Evolutionary conservation across 23 red algal genomes (phyloP).

Genomic region (Chondrus crispus): DNA sequence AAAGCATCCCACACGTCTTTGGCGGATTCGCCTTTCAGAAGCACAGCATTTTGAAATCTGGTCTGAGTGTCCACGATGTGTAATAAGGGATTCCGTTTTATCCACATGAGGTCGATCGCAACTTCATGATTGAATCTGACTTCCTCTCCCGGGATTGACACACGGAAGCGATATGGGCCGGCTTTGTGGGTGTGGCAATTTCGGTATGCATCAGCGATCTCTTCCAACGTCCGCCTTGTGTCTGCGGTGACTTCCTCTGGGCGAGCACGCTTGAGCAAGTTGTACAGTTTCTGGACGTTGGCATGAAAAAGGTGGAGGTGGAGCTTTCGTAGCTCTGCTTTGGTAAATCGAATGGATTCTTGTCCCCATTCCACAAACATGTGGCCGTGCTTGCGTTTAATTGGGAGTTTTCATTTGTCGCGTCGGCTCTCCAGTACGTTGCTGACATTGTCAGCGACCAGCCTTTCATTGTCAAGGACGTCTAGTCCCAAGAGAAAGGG

Average conservation of each 20-base stretch:
- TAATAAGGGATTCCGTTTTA: slow-evolving; percentile 6
- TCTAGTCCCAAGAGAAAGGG: slow-evolving; percentile 14
- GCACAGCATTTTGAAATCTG: slow-evolving; percentile 19
- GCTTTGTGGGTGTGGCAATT: not conserved
- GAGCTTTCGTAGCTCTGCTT: slow-evolving; percentile 12
- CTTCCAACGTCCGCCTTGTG: not conserved
- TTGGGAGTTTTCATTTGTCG: not conserved
- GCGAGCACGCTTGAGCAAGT: slow-evolving; percentile 33
- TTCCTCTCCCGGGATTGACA: not conserved
- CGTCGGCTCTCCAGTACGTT: not conserved
- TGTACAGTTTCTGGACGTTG: slow-evolving; percentile 1
- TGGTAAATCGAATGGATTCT: not conserved
- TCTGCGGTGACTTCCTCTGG: not conserved
- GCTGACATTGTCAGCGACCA: not conserved
- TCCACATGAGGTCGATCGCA: slow-evolving; percentile 31
- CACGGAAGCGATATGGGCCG: not conserved
- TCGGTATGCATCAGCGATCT: not conserved
- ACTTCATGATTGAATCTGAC: slow-evolving; percentile 27
- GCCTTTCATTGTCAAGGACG: not conserved
- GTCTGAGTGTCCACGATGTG: slow-evolving; percentile 43
- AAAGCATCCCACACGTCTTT: slow-evolving; percentile 28
- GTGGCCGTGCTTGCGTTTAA: slow-evolving; percentile 42
- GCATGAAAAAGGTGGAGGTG: slow-evolving; percentile 48
- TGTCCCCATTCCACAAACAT: slow-evolving; percentile 12
- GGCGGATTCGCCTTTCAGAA: slow-evolving; percentile 11